Evolutionary conservation across 345 rosid species (phyloP).

Genomic region (Garcia nutans): DNA sequence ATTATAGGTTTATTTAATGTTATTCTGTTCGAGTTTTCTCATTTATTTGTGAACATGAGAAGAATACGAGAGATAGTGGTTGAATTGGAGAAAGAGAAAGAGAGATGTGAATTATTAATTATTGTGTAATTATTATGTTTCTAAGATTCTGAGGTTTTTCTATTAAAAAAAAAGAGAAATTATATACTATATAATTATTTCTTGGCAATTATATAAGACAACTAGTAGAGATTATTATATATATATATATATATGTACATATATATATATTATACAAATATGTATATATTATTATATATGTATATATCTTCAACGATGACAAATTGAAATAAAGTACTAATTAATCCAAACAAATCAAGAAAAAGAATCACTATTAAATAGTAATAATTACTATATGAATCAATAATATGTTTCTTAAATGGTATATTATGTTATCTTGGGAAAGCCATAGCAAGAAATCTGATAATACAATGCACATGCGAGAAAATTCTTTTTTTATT

Average conservation of each 20-base stretch:
- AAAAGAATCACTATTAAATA: background rate
- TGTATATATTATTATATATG: background rate
- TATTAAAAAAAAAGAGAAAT: background rate
- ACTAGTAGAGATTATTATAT: too few species aligned
- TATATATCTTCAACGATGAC: constrained; percentile 3
- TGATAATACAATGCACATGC: too few species aligned
- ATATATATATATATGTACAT: background rate
- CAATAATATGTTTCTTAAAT: background rate
- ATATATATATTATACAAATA: too few species aligned
- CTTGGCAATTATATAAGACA: constrained; percentile 9
- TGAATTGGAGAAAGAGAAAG: too few species aligned
- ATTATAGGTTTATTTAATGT: too few species aligned
- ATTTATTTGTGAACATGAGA: background rate
- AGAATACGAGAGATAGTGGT: too few species aligned
- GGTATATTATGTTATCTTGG: too few species aligned
- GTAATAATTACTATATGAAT: background rate
- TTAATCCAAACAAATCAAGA: background rate
- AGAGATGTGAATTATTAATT: too few species aligned
- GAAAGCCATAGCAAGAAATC: too few species aligned
- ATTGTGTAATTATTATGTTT: background rate
- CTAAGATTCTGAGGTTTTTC: background rate
- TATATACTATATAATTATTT: constrained; percentile 6
- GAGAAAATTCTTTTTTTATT: too few species aligned
- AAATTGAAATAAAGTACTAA: background rate
- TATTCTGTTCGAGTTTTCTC: background rate